These are phyloP conservation scores for Tremella fuciformis DNA, from an alignment of 768 basidiomycete species.

Conservation along the genomic window DNA sequence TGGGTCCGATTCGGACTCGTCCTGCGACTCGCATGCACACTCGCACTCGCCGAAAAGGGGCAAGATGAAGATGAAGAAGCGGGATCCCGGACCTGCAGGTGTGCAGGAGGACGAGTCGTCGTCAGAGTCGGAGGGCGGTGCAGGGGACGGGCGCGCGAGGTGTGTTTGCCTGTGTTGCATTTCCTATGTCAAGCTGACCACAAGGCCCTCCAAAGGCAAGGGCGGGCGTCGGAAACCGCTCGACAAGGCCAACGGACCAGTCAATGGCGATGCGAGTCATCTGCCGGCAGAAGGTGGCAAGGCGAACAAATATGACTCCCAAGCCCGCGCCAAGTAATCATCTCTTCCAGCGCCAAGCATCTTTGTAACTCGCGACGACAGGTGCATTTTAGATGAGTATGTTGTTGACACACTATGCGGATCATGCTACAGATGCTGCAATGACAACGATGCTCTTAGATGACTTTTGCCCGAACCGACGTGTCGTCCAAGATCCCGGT, in stretches of 20 bases:
- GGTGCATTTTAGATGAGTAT: too few species aligned
- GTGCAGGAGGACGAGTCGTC: constrained; percentile 11
- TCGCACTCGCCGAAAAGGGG: constrained; percentile 1
- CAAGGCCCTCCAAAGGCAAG: neutral
- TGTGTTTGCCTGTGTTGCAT: constrained; percentile 9
- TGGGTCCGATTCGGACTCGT: constrained; percentile 58
- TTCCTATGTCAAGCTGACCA: neutral
- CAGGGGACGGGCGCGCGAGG: constrained; percentile 25
- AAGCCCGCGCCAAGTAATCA: neutral
- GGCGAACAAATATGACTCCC: constrained; percentile 11
- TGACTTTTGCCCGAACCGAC: too few species aligned
- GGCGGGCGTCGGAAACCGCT: too few species aligned
- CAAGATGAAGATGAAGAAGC: constrained; percentile 13
- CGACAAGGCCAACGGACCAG: too few species aligned
- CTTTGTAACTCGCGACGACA: too few species aligned
- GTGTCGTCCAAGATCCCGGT: too few species aligned
- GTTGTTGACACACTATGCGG: too few species aligned
- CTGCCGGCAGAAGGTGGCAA: too few species aligned
- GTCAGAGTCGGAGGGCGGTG: constrained; percentile 30
- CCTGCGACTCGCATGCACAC: constrained; percentile 6
- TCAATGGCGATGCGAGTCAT: too few species aligned
- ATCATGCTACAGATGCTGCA: too few species aligned
- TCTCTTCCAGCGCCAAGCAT: neutral
- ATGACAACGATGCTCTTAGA: too few species aligned
- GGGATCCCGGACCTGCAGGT: constrained; percentile 5